Evolutionary conservation across 768 basidiomycete species (phyloP), one percentile per base, ranked within the genome.

Genomic region (Lactarius sanguifluus): DNA sequence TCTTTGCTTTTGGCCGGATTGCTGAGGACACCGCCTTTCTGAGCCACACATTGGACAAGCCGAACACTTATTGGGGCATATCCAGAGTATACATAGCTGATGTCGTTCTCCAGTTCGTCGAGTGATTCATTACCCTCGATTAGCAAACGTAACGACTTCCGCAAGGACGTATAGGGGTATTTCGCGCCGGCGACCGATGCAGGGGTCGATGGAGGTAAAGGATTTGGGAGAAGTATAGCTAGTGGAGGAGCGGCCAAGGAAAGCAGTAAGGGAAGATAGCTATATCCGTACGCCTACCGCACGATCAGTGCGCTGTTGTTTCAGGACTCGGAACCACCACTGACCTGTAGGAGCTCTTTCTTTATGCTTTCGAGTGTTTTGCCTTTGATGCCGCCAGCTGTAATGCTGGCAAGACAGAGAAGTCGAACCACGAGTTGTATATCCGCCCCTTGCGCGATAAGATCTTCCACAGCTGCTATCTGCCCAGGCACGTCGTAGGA

Each of bases 81-180:
- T 23, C 96, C 97, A 1, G 95, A 97, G 78, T 97, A 99, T 41
- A 94, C 92, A 75, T 92, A 98, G 67, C 92, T 89, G 76, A 98
- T 92, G 76, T 99, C 97, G 73, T 93, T 93, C 73, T 97, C 94
- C 40, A 90, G 82, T 73, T 91, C 90, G 67, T 90, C 91, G 34
- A 89, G 76, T 10, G 85, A 86, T 71, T 92, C 91, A 57, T 84
- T 82, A 67, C 95, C 93, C 70, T 98, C 96, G 72, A 97, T 93
- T 18, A 98, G 82, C n/a, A 98, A 84, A 34, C 94, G 87, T 8
- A 98, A 82, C 0, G 89, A 86, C 76, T 96, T 96, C 57, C 96
- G 86, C 30, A 96, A 77, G 8, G 80, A 65, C 10, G 82, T 72
- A 76, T 90, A 98, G 2, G 93, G 89, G 64, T 88, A 86, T 77